Conservation (phyloP, 305 asterid species). For the Fraxinus sp. region DNA sequence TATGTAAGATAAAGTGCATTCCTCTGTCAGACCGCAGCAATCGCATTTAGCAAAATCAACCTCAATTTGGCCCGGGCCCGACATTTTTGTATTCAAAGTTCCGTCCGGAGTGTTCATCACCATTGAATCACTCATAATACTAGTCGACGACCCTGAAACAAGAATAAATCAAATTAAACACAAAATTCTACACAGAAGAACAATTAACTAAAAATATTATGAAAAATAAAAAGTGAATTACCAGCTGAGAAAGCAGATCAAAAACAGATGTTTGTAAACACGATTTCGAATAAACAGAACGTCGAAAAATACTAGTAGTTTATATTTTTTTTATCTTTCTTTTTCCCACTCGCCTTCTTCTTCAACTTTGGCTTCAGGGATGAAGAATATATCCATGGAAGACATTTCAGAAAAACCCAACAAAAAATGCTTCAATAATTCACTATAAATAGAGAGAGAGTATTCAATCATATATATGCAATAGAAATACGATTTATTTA, state of each 20-base stretch:
- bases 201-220: neutral
- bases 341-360: constrained; percentile 76
- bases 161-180: constrained; percentile 5
- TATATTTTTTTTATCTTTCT: constrained; percentile 38
- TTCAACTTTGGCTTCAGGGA: constrained; percentile 51
- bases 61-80: constrained; percentile 43
- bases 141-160: constrained; percentile 53
- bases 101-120: constrained; percentile 46
- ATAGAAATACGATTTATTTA: constrained; percentile 8
- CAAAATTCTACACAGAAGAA: constrained; percentile 1
- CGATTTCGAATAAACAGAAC: neutral
- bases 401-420: constrained; percentile 39
- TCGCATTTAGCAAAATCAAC: constrained; percentile 70
- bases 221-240: constrained; percentile 10
- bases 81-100: constrained; percentile 21
- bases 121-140: constrained; percentile 52
- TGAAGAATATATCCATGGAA: constrained; percentile 41
- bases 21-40: constrained; percentile 89
- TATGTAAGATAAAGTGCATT: constrained; percentile 74
- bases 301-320: neutral
- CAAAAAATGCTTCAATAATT: neutral
- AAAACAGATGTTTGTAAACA: neutral
- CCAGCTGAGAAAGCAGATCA: constrained; percentile 40
- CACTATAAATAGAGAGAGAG: neutral
- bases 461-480: neutral